A percentile compares a stretch with the other conserved stretches of the same genome.
Evolutionary conservation across 257 asterid genomes (phyloP).

Genomic region (Catharanthus roseus): DNA sequence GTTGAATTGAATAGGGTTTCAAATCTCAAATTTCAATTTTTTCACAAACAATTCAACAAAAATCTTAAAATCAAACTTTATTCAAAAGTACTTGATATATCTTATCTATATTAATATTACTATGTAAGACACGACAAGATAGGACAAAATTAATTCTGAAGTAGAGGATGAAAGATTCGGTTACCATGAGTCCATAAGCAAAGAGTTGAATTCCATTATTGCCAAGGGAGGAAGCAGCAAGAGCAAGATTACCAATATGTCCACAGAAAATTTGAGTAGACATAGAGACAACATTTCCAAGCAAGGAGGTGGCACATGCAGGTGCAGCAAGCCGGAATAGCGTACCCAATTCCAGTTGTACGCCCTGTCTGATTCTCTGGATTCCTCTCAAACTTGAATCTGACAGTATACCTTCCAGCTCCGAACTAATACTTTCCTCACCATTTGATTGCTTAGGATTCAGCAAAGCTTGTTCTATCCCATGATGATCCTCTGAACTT

Average conservation of each 20-base stretch:
- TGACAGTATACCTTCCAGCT: slow-evolving; percentile 28
- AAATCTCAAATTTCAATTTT: too few relatives aligned
- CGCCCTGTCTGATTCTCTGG: slow-evolving; percentile 16
- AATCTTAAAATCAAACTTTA: too few relatives aligned
- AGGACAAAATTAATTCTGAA: too few relatives aligned
- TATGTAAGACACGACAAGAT: too few relatives aligned
- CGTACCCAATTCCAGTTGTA: slow-evolving; percentile 15
- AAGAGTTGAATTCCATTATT: slow-evolving; percentile 40
- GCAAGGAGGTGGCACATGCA: slow-evolving; percentile 34
- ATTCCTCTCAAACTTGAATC: slow-evolving; percentile 17
- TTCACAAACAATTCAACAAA: too few relatives aligned
- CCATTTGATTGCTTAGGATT: neutral
- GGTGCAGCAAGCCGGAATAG: slow-evolving; percentile 41
- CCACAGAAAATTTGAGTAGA: slow-evolving; percentile 46
- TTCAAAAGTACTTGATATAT: too few relatives aligned
- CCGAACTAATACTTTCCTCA: slow-evolving; percentile 16
- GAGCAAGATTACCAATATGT: slow-evolving; percentile 35
- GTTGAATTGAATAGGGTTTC: too few relatives aligned
- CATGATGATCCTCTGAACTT: neutral
- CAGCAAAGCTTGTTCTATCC: slow-evolving; percentile 4
- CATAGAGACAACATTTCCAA: slow-evolving; percentile 34
- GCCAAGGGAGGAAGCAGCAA: slow-evolving; percentile 44
- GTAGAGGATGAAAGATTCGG: too few relatives aligned
- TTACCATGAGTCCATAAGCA: slow-evolving; percentile 42
- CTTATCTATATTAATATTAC: too few relatives aligned